Base-by-base conservation (phyloP, 345 rosid species). In the Barbarea vulgaris region DNA sequence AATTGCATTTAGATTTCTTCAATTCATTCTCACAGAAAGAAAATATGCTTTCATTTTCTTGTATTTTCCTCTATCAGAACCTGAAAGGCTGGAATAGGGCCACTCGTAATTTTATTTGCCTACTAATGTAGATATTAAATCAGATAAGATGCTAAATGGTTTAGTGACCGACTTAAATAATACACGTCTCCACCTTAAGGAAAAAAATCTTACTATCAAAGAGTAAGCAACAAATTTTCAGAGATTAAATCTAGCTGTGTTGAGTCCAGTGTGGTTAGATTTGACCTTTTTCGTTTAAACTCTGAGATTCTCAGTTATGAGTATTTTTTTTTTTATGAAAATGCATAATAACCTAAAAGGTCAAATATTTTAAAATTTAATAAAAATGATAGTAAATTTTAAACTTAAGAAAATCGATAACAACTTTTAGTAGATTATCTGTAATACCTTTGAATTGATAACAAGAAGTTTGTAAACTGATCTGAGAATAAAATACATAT, bases 61-160 rank as follows among this genome's bases (percentile, higher is more conserved):
- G 54, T 28, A 46, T 17, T 64, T 42, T 30, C 42, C 56, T 30
- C 42, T 64, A 47, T 47, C 41, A 11, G 28, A 48, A 46, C 41
- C 41, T 64, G 69, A 28, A 64, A 64, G n/a, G n/a, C n/a, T n/a
- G n/a, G n/a, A n/a, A n/a, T 46, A 28, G 39, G 69, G 47, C 55
- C 41, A 51, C 21, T 67, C 71, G 22, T 22, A 51, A 53, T 33
- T 28, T 10, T 18, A 44, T 9, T 61, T 61, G 14, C 41, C 67
- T 24, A 24, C 34, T 61, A 39, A 2, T 64, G 17, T 28, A 11
- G 27, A 46, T 17, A 46, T 46, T 5, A 46, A 27, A 46, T 18
- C 18, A 64, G 37, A 37, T 64, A 11, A 7, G 52, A 44, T n/a
- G 6, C 17, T 51, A 31, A 50, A 19, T 66, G 47, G 47, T 22